phyloP scores from a whole-genome alignment of 2,329 filamentous ascomycete genomes.

The Plenodomus tracheiphilus region DNA sequence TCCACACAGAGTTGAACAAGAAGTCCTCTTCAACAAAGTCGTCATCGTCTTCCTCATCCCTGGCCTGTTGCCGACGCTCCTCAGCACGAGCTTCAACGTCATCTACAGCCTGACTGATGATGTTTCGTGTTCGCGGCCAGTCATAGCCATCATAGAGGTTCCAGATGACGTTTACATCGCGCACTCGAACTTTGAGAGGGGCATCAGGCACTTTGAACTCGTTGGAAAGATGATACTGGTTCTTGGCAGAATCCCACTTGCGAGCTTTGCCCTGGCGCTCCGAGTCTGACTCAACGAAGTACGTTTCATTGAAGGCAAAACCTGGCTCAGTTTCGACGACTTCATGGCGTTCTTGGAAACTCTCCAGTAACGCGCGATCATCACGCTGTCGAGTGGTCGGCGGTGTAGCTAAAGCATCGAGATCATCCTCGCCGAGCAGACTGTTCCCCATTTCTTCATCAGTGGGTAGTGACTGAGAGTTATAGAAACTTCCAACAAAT shows the following conservation, averaged over 20 bases:
- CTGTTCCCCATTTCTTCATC: conserved; percentile 49
- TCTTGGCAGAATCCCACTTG: conserved; percentile 77
- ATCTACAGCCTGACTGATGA: conserved; percentile 84
- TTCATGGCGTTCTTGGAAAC: conserved; percentile 58
- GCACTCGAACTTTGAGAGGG: conserved; percentile 75
- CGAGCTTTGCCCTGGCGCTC: conserved; percentile 69
- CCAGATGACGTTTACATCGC: conserved; percentile 94
- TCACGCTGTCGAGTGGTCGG: conserved; percentile 36
- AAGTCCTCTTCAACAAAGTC: conserved; percentile 86
- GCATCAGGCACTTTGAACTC: conserved; percentile 64
- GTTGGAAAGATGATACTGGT: conserved; percentile 71
- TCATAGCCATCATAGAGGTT: conserved; percentile 98
- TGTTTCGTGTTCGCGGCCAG: conserved; percentile 84
- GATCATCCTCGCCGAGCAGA: conserved; percentile 46
- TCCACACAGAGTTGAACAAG: conserved; percentile 98
- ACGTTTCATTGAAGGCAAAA: conserved; percentile 76
- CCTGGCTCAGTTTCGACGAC: conserved; percentile 61
- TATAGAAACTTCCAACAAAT: conserved; percentile 62
- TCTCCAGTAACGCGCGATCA: conserved; percentile 49
- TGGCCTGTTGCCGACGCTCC: conserved; percentile 65
- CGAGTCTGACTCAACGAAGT: conserved; percentile 66
- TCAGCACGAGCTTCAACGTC: conserved; percentile 82
- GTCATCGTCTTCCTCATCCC: conserved; percentile 64
- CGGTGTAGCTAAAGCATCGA: conserved; percentile 40
- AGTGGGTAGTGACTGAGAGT: conserved; percentile 46